Base-by-base conservation (phyloP, 768 basidiomycete species). In the Collybia mongolica region DNA sequence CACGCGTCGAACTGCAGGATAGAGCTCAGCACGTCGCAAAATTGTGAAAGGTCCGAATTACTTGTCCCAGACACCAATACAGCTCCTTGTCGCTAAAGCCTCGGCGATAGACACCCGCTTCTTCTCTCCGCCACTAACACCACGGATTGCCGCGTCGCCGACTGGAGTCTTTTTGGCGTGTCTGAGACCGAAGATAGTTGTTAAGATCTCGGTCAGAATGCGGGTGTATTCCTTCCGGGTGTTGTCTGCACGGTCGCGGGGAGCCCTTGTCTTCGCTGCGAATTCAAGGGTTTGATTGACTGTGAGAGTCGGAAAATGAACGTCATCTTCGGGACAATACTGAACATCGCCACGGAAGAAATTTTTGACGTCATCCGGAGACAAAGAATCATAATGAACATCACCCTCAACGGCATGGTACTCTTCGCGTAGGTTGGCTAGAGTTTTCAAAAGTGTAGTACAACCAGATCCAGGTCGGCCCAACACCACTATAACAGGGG, bases 381-480 rank as follows among this genome's bases (percentile, higher is more conserved):
- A 68, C 47, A 95, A 74, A 1, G 88, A 83, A 59, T 89, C 89
- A 60, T 95, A 97, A 37, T 73, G 72, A 4, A 93, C 78, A 0
- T 85, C 73, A 14, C 93, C 93, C n/a, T 82, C 67, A 22, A 94
- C 78, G 2, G 70, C 61, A 48, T 90, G 75, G 58, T 77, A 94
- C 52, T 86, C 86, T 4, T 74, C 72, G 1, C 83, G 80, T 55
- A 84, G 79, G 65, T 94, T 93, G 11, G 93, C 78, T 44, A 96
- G 78, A 0, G 79, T 78, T 67, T 92, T 93, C 39, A 97, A 79
- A 44, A 97, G 76, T 0, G 94, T 92, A 23, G 80, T 83, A 64
- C 93, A 94, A 2, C 93, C 93, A 0, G 90, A 83, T n/a, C 88
- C 88, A 1, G 93, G 93, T 22, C 90, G 78, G 28, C 93, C 93